These are phyloP conservation scores for Colletotrichum higginsianum DNA, from an alignment of 2,329 filamentous ascomycete species.

Conservation along the genomic window DNA sequence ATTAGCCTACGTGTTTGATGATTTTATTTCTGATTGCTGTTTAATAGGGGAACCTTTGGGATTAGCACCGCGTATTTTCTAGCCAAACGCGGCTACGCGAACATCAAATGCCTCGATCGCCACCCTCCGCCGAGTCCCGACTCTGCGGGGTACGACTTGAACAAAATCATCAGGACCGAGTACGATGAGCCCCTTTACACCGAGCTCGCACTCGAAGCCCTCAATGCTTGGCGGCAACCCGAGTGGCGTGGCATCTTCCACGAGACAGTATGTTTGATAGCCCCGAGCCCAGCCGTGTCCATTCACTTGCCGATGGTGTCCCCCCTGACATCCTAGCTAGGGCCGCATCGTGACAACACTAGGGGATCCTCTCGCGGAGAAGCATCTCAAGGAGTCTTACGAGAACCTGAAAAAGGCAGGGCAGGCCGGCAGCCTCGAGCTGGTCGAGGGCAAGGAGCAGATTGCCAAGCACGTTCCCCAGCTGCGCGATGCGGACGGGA, in stretches of 20 bases:
- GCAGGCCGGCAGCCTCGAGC: conserved; percentile 11
- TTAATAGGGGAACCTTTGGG: conserved; percentile 28
- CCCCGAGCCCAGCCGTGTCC: not conserved
- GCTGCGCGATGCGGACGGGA: conserved; percentile 24
- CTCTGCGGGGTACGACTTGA: conserved; percentile 42
- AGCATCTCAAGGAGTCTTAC: conserved; percentile 39
- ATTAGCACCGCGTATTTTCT: conserved; percentile 38
- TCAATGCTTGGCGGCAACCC: conserved; percentile 33
- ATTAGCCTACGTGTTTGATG: not conserved
- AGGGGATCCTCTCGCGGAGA: conserved; percentile 27
- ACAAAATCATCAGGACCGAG: conserved; percentile 38
- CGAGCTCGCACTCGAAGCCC: conserved; percentile 25
- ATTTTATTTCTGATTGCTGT: not conserved
- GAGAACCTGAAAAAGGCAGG: conserved; percentile 33
- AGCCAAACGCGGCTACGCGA: conserved; percentile 42
- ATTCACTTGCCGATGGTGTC: not conserved
- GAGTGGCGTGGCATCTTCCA: conserved; percentile 41
- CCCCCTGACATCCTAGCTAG: conserved; percentile 6
- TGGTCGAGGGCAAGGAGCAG: conserved; percentile 31
- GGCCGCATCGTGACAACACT: conserved; percentile 40
- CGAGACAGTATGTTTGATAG: conserved; percentile 33
- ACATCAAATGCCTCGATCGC: conserved; percentile 41
- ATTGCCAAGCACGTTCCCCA: conserved; percentile 33
- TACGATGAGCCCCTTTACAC: conserved; percentile 39
- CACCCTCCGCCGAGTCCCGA: conserved; percentile 35